Evolutionary conservation across 495 filamentous ascomycete species (phyloP).

Genomic region (Copromyces sp.): DNA sequence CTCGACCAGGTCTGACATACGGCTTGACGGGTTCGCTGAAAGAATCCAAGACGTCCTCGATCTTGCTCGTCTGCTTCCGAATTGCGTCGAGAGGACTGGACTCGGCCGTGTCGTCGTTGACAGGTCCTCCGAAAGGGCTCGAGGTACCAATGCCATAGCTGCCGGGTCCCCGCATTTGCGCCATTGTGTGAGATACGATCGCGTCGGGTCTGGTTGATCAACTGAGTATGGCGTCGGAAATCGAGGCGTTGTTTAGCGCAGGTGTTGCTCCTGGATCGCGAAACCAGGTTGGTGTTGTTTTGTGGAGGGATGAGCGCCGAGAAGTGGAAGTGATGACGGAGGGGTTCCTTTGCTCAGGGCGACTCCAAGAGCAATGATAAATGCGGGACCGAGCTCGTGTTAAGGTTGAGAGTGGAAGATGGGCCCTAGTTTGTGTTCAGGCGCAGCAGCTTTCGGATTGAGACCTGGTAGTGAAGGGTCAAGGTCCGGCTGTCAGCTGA

Average conservation of each 20-base stretch:
- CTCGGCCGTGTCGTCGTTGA: slow-evolving; percentile 52
- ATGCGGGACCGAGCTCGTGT: background rate
- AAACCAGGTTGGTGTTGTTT: background rate
- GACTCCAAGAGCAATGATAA: background rate
- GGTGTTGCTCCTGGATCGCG: background rate
- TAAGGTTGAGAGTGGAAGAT: background rate
- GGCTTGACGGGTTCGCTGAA: slow-evolving; percentile 87
- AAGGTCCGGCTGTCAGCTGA: background rate
- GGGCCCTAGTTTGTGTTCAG: slow-evolving; percentile 1
- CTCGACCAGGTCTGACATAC: slow-evolving; percentile 47
- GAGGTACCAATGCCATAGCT: slow-evolving; percentile 84
- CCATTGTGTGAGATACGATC: slow-evolving; percentile 44
- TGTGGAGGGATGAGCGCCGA: background rate
- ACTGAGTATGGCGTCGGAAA: background rate
- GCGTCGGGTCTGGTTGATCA: background rate
- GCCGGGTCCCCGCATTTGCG: slow-evolving; percentile 92
- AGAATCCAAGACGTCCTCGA: slow-evolving; percentile 89
- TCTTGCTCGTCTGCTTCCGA: slow-evolving; percentile 91
- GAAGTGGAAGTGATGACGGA: background rate
- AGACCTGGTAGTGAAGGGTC: background rate
- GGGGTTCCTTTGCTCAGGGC: background rate
- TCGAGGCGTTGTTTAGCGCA: background rate
- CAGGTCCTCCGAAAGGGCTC: slow-evolving; percentile 52
- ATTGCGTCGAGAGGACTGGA: slow-evolving; percentile 86
- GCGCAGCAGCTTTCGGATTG: background rate